Evolutionary conservation across 2,329 filamentous ascomycete genomes (phyloP).

Genomic region (Xylariales sp.): DNA sequence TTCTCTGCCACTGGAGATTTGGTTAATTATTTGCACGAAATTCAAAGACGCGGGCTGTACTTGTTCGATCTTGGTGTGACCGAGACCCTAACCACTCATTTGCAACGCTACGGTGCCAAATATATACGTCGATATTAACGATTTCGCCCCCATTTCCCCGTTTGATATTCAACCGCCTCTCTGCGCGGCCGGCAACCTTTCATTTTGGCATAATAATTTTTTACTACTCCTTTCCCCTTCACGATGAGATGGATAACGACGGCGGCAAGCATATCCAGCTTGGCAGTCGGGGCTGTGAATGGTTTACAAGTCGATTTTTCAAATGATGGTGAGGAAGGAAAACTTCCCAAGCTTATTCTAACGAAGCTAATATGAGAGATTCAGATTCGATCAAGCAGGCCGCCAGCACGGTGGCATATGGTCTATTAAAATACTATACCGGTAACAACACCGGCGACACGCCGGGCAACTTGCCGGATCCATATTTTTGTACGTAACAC

Average conservation of each 20-base stretch:
- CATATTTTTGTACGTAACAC: constrained; percentile 70
- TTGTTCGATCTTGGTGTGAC: constrained; percentile 7
- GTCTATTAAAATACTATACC: constrained; percentile 51
- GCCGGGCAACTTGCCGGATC: constrained; percentile 67
- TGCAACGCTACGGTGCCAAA: neutral
- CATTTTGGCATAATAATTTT: constrained; percentile 12
- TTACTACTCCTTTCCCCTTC: constrained; percentile 16
- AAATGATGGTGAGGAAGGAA: constrained; percentile 49
- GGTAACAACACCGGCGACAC: constrained; percentile 70
- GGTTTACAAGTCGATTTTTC: constrained; percentile 51
- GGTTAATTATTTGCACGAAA: constrained; percentile 1
- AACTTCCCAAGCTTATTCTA: neutral
- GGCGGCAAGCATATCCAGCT: constrained; percentile 44
- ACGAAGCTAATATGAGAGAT: constrained; percentile 52
- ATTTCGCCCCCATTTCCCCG: constrained; percentile 22
- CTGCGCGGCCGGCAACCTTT: constrained; percentile 13
- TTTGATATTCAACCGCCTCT: constrained; percentile 9
- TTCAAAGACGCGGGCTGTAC: neutral
- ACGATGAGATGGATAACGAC: constrained; percentile 44
- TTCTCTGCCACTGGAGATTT: constrained; percentile 7
- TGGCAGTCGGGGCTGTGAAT: constrained; percentile 46
- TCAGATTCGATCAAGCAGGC: constrained; percentile 62
- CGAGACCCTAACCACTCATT: neutral
- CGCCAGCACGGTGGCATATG: constrained; percentile 50
- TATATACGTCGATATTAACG: constrained; percentile 7